Percentiles rank a stretch among this genome's conserved stretches.
Evolutionary conservation across 2,329 filamentous ascomycete genomes (phyloP).

Genomic region (Phoma sp.): DNA sequence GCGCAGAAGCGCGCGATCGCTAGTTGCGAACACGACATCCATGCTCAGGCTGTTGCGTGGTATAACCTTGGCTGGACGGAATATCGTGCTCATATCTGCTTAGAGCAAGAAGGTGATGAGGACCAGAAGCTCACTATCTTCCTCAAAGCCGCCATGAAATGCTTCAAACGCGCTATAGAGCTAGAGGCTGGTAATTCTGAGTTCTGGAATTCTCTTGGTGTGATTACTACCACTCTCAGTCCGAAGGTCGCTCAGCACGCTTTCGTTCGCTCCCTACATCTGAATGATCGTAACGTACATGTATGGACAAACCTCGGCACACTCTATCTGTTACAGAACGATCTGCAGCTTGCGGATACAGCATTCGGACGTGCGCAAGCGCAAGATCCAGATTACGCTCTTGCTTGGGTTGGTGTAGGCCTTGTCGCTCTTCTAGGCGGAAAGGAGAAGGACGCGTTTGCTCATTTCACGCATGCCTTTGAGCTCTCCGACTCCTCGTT

Average conservation of each 20-base stretch:
- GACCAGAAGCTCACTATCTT: conserved; percentile 64
- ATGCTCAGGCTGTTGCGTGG: conserved; percentile 93
- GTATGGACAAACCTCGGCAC: conserved; percentile 92
- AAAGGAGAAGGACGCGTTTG: conserved; percentile 76
- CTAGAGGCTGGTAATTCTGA: conserved; percentile 91
- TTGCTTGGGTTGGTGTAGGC: conserved; percentile 94
- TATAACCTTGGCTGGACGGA: conserved; percentile 98
- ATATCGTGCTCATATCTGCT: conserved; percentile 75
- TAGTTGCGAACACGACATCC: conserved; percentile 72
- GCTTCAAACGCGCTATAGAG: conserved; percentile 96
- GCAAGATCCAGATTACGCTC: conserved; percentile 88
- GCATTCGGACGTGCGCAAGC: conserved; percentile 91
- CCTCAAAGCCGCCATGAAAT: conserved; percentile 80
- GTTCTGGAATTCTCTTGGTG: conserved; percentile 96
- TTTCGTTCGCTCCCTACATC: conserved; percentile 87
- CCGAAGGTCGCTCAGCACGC: conserved; percentile 90
- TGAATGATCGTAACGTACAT: conserved; percentile 84
- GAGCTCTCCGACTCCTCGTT: conserved; percentile 85
- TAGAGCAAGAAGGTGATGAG: conserved; percentile 52
- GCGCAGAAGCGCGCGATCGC: conserved; percentile 87
- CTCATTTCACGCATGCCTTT: conserved; percentile 91
- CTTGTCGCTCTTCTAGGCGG: conserved; percentile 80
- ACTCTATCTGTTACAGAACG: conserved; percentile 82
- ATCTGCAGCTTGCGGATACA: conserved; percentile 84
- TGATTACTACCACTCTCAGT: conserved; percentile 85